Conservation (phyloP, 108 stramenopile genomes). For the Aurantiochytrium sp. region DNA sequence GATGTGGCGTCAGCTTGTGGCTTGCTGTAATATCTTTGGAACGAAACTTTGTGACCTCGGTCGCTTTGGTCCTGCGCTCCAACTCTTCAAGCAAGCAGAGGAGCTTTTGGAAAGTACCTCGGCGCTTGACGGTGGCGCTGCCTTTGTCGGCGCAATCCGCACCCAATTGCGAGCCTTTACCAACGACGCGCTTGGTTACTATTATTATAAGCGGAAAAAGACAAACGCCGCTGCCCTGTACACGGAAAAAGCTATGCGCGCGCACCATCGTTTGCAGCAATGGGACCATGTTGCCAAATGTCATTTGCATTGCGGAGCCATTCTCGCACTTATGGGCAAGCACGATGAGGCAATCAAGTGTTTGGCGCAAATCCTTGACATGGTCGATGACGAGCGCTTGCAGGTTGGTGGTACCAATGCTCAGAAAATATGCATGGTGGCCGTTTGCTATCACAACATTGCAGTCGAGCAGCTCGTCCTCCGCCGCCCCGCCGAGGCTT, state of each 20-base stretch:
- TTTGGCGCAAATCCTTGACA: conserved; percentile 36
- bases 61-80: conserved; percentile 22
- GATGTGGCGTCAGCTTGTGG: conserved; percentile 36
- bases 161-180: conserved; percentile 40
- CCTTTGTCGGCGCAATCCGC: background rate
- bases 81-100: conserved; percentile 8
- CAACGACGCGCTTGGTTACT: conserved; percentile 43
- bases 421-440: conserved; percentile 49
- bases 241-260: conserved; percentile 40
- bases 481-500: conserved; percentile 45
- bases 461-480: conserved; percentile 49
- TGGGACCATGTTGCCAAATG: conserved; percentile 41
- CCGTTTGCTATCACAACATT: conserved; percentile 59
- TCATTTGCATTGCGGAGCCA: conserved; percentile 41
- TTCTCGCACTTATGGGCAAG: conserved; percentile 34
- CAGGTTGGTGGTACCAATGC: conserved; percentile 35
- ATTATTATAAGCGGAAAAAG: conserved; percentile 47
- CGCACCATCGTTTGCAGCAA: conserved; percentile 21
- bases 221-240: conserved; percentile 41
- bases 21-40: conserved; percentile 28
- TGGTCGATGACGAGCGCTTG: conserved; percentile 36
- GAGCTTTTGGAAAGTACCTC: background rate
- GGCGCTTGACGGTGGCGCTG: background rate
- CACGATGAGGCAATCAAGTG: conserved; percentile 46
- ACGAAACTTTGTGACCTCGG: conserved; percentile 13